Base-by-base conservation (phyloP, 495 filamentous ascomycete species). In the Friedmanniomyces endolithicus region DNA sequence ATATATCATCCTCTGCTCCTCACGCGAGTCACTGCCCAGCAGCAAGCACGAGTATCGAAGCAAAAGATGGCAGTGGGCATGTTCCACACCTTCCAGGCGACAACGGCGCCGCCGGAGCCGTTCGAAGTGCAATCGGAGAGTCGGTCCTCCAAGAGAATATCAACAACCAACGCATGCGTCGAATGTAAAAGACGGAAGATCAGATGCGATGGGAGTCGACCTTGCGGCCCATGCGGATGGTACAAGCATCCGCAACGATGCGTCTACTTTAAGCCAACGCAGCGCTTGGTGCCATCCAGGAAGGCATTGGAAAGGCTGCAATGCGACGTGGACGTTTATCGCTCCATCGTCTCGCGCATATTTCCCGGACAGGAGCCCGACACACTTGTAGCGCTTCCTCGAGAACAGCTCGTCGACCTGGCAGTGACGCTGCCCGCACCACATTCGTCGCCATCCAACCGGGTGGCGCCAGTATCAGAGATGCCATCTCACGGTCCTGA, bases 391-490 rank as follows among this genome's bases (percentile, higher is more conserved):
- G 66, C 71, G 45, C 50, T 80, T 41, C 61, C 75, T 0, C 66
- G 75, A n/a, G 74, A 79, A 56, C 73, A 74, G 49, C 68, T 80
- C 25, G 59, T 80, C 22, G 70, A 76, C 50, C 60, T 78, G 23
- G 65, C 63, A 2, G 52, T 69, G 6, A 64, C 60, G 9, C 24
- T 53, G 20, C 63, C 65, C 2, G 55, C 58, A 11, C 14, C 64
- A 58, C 29, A 67, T 57, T 49, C 70, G 65, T 67, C 67, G 24
- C 73, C 75, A 1, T 71, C 74, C 11, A 65, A 68, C 8, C 69
- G 65, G 2, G 70, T 68, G 7, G 64, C 55, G 29, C 52, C 60
- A 50, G 48, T 52, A 22, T 41, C 52, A 19, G 48, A 56, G 3
- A 53, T 45, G 16, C 52, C 29, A 14, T 35, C 33, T 35, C 33